Evolutionary conservation across 306 rosid genomes (phyloP).

Genomic region (Gynostemma pentaphyllum): DNA sequence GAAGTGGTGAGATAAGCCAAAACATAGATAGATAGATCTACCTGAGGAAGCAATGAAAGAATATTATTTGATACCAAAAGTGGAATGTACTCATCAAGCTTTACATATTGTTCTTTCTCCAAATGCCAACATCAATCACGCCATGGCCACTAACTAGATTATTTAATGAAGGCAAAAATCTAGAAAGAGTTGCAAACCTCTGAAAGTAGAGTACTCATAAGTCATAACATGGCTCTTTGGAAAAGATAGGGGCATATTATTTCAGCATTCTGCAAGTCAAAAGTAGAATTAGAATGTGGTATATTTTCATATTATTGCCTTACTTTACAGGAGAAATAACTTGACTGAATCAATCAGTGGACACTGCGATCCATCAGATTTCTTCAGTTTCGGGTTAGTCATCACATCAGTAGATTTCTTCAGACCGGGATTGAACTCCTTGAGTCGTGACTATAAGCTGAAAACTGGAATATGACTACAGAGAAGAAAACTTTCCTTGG

Average conservation of each 20-base stretch:
- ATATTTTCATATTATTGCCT: conserved; percentile 8
- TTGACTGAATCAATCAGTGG: background rate
- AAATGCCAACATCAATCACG: conserved; percentile 13
- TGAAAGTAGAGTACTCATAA: background rate
- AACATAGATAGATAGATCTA: background rate
- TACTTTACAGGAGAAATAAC: background rate
- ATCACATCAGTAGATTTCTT: too few species aligned
- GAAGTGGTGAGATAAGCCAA: conserved; percentile 6
- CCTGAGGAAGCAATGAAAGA: conserved; percentile 10
- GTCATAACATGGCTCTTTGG: conserved; percentile 5
- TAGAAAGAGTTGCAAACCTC: background rate
- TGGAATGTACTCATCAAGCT: conserved; percentile 10
- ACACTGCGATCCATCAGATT: background rate
- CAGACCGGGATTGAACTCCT: conserved; percentile 2
- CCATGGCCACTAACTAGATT: conserved; percentile 15
- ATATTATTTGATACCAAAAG: conserved; percentile 31
- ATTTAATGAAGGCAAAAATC: background rate
- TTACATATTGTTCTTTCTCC: conserved; percentile 1
- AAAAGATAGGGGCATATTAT: conserved; percentile 9
- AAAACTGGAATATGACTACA: conserved; percentile 19
- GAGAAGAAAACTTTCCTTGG: conserved; percentile 26
- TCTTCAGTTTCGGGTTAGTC: conserved; percentile 2
- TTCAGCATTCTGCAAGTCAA: background rate
- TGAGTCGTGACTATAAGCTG: background rate
- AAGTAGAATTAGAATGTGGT: background rate